Evolutionary conservation across 148 eudicot species (phyloP).

Genomic region (Suaeda aralocaspica): DNA sequence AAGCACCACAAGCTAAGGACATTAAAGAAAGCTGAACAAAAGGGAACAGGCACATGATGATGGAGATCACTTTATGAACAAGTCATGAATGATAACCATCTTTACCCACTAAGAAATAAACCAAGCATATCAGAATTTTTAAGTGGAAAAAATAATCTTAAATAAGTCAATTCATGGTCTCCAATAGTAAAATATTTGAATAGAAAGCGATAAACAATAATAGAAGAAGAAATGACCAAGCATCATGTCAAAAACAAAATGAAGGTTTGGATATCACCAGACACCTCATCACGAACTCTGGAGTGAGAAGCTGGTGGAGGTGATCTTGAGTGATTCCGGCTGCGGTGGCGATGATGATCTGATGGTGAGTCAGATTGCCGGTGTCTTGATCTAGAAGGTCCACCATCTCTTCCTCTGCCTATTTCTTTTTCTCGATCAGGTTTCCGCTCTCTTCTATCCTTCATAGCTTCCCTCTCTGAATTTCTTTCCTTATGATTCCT

Average conservation of each 20-base stretch:
- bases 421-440: slow-evolving; percentile 27
- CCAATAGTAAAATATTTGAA: background rate
- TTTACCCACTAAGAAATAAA: background rate
- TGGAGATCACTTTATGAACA: too few species aligned
- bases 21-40: too few species aligned
- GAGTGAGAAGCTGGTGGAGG: slow-evolving; percentile 47
- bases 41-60: background rate
- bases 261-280: slow-evolving; percentile 79
- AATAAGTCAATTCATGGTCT: background rate
- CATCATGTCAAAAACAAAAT: slow-evolving; percentile 14
- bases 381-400: slow-evolving; percentile 57
- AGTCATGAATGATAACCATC: background rate
- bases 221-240: background rate
- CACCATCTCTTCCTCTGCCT: slow-evolving; percentile 41
- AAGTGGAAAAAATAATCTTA: background rate
- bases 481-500: slow-evolving; percentile 47
- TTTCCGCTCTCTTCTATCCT: slow-evolving; percentile 15
- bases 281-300: slow-evolving; percentile 78
- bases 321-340: slow-evolving; percentile 63
- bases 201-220: too few species aligned
- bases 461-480: slow-evolving; percentile 15
- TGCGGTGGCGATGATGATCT: slow-evolving; percentile 54
- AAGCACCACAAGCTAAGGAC: background rate
- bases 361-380: slow-evolving; percentile 57
- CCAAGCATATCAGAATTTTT: background rate